Evolutionary conservation across 2,329 filamentous ascomycete genomes (phyloP).

Genomic region (Penicillium sp.): DNA sequence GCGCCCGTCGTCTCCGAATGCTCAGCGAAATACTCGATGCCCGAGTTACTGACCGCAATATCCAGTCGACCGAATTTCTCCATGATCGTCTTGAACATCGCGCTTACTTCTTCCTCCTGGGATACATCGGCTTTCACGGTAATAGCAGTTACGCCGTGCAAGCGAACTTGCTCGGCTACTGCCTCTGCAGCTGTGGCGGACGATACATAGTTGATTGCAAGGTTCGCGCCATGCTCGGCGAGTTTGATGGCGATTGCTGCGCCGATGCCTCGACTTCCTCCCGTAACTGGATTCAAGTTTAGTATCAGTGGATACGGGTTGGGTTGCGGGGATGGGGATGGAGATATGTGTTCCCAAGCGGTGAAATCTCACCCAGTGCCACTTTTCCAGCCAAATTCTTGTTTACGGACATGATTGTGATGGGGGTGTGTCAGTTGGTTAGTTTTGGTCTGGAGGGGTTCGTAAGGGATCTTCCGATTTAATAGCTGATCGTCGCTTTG

Average conservation of each 20-base stretch:
- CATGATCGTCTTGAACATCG: constrained; percentile 18
- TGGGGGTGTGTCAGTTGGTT: background rate
- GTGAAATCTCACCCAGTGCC: constrained; percentile 11
- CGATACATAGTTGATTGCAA: constrained; percentile 21
- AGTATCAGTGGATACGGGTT: background rate
- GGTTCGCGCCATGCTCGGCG: constrained; percentile 16
- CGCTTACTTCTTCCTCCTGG: constrained; percentile 11
- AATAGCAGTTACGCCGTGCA: constrained; percentile 13
- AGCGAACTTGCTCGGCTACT: constrained; percentile 11
- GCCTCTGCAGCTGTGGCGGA: constrained; percentile 13
- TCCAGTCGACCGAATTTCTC: constrained; percentile 19
- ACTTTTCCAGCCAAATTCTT: constrained; percentile 21
- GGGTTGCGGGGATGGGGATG: background rate
- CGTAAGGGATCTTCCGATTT: background rate
- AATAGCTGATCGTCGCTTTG: background rate
- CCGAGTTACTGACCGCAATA: constrained; percentile 24
- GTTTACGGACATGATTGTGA: constrained; percentile 15
- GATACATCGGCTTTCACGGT: constrained; percentile 23
- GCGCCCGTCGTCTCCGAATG: constrained; percentile 12
- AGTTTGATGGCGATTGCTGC: constrained; percentile 22
- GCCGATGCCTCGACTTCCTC: constrained; percentile 24
- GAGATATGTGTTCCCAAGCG: too few species aligned
- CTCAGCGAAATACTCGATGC: constrained; percentile 21
- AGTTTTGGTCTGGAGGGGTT: background rate
- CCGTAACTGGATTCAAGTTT: constrained; percentile 15